Conservation (phyloP, 768 basidiomycete species). For the Rhodotorula paludigena region DNA sequence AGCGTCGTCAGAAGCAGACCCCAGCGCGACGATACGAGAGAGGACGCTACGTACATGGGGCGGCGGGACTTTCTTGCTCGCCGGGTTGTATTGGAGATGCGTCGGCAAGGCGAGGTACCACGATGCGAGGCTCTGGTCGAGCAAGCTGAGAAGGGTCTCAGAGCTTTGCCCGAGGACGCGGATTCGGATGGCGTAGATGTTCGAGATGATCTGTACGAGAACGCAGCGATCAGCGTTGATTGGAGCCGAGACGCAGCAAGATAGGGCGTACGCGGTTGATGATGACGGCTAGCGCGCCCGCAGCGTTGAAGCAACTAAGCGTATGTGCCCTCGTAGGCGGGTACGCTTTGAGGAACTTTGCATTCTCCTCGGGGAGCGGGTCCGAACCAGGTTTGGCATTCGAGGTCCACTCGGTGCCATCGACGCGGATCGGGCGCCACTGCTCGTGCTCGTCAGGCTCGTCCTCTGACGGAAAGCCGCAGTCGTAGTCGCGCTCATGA, state of each 20-base stretch:
- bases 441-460: slow-evolving; percentile 45
- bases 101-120: slow-evolving; percentile 45
- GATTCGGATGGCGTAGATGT: slow-evolving; percentile 45
- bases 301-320: slow-evolving; percentile 45
- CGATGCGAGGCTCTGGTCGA: slow-evolving; percentile 44
- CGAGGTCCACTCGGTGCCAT: slow-evolving; percentile 39
- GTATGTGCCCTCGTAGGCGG: slow-evolving; percentile 27
- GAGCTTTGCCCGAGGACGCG: slow-evolving; percentile 41
- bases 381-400: not conserved
- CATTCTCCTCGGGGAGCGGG: slow-evolving; percentile 20
- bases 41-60: slow-evolving; percentile 36
- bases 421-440: slow-evolving; percentile 42
- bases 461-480: slow-evolving; percentile 42
- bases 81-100: slow-evolving; percentile 40
- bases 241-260: too few relatives aligned
- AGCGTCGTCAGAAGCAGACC: not conserved
- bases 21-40: not conserved
- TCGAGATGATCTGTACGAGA: slow-evolving; percentile 38
- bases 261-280: slow-evolving; percentile 35
- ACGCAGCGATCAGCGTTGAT: too few relatives aligned
- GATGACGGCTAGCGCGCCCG: slow-evolving; percentile 40
- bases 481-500: slow-evolving; percentile 46
- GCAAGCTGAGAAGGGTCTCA: slow-evolving; percentile 39
- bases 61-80: slow-evolving; percentile 39
- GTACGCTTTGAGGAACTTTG: slow-evolving; percentile 11